Conservation (phyloP, 345 rosid genomes). For the Carallia pectinifolia region DNA sequence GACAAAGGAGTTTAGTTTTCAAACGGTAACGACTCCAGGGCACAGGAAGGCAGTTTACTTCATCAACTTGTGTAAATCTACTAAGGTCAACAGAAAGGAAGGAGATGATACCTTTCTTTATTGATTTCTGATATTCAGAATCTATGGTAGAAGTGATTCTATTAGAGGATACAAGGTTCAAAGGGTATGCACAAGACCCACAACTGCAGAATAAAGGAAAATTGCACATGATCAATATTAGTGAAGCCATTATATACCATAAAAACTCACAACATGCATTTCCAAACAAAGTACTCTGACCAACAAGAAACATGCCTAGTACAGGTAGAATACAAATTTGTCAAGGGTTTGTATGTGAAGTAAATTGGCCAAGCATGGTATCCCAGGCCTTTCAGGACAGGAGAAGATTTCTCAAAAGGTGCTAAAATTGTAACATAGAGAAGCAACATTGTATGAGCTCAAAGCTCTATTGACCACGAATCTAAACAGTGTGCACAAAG, state of each 20-base stretch:
- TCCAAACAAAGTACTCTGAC: background rate
- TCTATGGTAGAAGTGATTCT: constrained; percentile 42
- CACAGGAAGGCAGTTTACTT: constrained; percentile 51
- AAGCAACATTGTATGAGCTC: background rate
- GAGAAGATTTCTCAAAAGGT: background rate
- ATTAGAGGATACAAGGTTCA: constrained; percentile 52
- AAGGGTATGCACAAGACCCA: constrained; percentile 61
- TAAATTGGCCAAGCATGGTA: background rate
- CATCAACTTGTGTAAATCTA: constrained; percentile 61
- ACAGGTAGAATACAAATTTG: background rate
- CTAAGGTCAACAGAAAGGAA: constrained; percentile 54
- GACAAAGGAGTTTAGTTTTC: constrained; percentile 61
- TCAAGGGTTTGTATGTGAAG: background rate
- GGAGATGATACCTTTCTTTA: constrained; percentile 44
- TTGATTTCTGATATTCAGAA: constrained; percentile 43
- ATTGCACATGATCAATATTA: background rate
- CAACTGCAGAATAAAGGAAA: constrained; percentile 43
- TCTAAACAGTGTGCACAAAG: too few relatives aligned
- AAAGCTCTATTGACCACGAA: background rate
- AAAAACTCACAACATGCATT: background rate
- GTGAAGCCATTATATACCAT: background rate
- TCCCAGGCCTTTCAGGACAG: background rate
- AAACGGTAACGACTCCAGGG: constrained; percentile 39
- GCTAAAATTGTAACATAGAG: background rate
- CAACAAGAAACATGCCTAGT: background rate